These are phyloP conservation scores for Eurotiales sp. DNA, from an alignment of 2,329 filamentous ascomycete species.

Conservation along the genomic window DNA sequence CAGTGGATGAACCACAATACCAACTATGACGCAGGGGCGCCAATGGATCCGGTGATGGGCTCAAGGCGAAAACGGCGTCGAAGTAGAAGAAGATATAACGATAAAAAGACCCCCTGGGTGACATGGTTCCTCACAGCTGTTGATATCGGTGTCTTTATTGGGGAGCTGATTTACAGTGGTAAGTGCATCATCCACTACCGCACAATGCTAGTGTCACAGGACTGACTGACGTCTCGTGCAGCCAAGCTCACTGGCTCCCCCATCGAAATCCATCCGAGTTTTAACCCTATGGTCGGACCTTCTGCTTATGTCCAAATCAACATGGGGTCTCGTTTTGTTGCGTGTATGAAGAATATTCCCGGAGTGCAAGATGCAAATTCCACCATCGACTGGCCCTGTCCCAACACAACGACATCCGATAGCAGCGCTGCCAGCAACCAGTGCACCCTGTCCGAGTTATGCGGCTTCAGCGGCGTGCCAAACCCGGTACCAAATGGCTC, in stretches of 20 bases:
- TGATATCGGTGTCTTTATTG: conserved; percentile 84
- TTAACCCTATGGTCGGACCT: conserved; percentile 97
- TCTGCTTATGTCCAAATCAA: conserved; percentile 89
- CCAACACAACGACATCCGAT: conserved; percentile 65
- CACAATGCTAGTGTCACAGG: no score
- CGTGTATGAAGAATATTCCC: conserved; percentile 81
- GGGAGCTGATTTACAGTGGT: conserved; percentile 81
- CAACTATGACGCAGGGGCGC: conserved; percentile 40
- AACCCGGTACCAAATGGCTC: conserved; percentile 54
- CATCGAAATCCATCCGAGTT: conserved; percentile 68
- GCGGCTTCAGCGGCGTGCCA: conserved; percentile 74
- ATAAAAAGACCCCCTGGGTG: conserved; percentile 65
- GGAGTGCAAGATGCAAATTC: conserved; percentile 36
- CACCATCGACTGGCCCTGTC: conserved; percentile 66
- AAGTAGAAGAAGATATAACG: conserved; percentile 46
- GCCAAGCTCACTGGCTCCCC: conserved; percentile 68
- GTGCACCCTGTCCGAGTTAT: conserved; percentile 77
- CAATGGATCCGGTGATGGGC: conserved; percentile 21
- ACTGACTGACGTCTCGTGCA: not conserved
- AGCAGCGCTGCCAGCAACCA: conserved; percentile 44
- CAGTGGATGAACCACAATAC: conserved; percentile 44
- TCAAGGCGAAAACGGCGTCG: conserved; percentile 13
- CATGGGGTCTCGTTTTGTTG: conserved; percentile 88
- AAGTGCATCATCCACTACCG: conserved; percentile 30
- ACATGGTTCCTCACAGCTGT: conserved; percentile 74